A percentile compares a stretch with the other conserved stretches of the same genome.
phyloP scores from a whole-genome alignment of 805 yeast genomes.

The Wickerhamomyces ciferrii region DNA sequence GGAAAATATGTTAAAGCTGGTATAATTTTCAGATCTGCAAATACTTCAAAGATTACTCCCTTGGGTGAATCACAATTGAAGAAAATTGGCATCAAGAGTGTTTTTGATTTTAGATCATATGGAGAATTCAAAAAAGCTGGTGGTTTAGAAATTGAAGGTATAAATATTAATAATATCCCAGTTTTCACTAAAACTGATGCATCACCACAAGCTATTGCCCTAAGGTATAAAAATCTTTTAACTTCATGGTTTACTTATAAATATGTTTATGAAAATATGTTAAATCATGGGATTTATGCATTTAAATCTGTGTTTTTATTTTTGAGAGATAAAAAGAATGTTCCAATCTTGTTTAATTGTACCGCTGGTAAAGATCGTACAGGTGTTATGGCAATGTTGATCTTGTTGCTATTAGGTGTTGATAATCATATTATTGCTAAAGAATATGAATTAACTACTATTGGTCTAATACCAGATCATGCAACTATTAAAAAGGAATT shows the following conservation, averaged over 20 bases:
- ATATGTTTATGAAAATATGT: slow-evolving; percentile 54
- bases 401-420: slow-evolving; percentile 59
- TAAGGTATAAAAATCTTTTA: slow-evolving; percentile 46
- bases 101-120: slow-evolving; percentile 66
- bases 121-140: slow-evolving; percentile 48
- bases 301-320: slow-evolving; percentile 47
- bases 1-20: slow-evolving; percentile 45
- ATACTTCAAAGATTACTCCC: slow-evolving; percentile 44
- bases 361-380: slow-evolving; percentile 88
- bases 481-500: slow-evolving; percentile 14
- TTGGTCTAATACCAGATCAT: slow-evolving; percentile 51
- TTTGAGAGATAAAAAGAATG: slow-evolving; percentile 48
- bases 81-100: slow-evolving; percentile 40
- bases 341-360: slow-evolving; percentile 63
- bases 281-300: slow-evolving; percentile 41
- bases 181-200: slow-evolving; percentile 48
- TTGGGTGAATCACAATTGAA: slow-evolving; percentile 37
- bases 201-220: slow-evolving; percentile 61
- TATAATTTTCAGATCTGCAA: slow-evolving; percentile 59
- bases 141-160: slow-evolving; percentile 37
- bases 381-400: slow-evolving; percentile 66
- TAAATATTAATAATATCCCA: slow-evolving; percentile 48
- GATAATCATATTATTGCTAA: slow-evolving; percentile 59
- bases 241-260: slow-evolving; percentile 60
- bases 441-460: slow-evolving; percentile 72